Evolutionary conservation across 495 filamentous ascomycete genomes (phyloP).

Genomic region (Aspergillus sclerotioniger): DNA sequence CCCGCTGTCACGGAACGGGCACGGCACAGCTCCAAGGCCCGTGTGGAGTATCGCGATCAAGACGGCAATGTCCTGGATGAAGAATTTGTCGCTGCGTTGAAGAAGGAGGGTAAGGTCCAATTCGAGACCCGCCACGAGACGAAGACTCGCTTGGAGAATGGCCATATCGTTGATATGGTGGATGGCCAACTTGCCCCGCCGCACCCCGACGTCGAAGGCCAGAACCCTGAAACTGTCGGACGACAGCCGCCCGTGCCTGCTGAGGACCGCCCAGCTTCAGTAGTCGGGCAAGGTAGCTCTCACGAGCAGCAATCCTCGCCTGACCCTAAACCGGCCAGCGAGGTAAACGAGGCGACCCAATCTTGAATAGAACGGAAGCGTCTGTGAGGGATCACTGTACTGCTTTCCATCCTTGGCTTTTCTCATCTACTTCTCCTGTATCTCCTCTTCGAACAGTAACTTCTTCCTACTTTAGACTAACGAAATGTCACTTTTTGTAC

Average conservation of each 20-base stretch:
- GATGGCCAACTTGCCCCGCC: conserved; percentile 72
- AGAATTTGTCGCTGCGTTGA: conserved; percentile 76
- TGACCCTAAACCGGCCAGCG: conserved; percentile 70
- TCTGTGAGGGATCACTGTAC: conserved; percentile 11
- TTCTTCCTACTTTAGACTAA: conserved; percentile 16
- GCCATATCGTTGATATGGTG: conserved; percentile 55
- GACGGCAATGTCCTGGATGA: conserved; percentile 84
- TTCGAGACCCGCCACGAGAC: conserved; percentile 96
- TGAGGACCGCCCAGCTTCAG: conserved; percentile 42
- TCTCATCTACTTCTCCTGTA: conserved; percentile 17
- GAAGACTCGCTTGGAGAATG: conserved; percentile 58
- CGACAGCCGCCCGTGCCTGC: conserved; percentile 36
- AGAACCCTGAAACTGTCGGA: conserved; percentile 61
- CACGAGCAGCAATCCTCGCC: conserved; percentile 53
- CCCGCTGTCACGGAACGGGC: conserved; percentile 43
- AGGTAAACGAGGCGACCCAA: conserved; percentile 66
- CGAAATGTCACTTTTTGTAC: conserved; percentile 23
- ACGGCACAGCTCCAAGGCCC: conserved; percentile 66
- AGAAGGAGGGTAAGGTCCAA: conserved; percentile 77
- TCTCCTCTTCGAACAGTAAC: conserved; percentile 16
- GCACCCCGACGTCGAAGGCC: conserved; percentile 80
- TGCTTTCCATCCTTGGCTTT: conserved; percentile 5
- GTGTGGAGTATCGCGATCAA: conserved; percentile 92
- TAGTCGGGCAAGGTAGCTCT: conserved; percentile 63
- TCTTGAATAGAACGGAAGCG: conserved; percentile 20